Evolutionary conservation across 2,329 filamentous ascomycete species (phyloP).

Genomic region (Didymella keratinophila): DNA sequence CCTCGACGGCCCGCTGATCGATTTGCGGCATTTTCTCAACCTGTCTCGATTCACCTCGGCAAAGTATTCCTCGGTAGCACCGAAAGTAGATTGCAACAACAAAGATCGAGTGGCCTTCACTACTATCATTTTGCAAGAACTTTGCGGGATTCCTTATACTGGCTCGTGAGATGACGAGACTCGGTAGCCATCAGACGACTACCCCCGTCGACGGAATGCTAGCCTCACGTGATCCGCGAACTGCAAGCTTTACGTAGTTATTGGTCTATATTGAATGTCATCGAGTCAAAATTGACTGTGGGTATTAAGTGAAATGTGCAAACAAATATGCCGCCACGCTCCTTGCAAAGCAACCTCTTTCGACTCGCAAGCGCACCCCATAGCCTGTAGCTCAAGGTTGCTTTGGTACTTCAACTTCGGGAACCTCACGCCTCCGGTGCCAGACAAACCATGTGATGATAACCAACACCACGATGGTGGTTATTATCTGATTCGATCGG

Average conservation of each 20-base stretch:
- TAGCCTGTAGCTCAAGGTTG: background rate
- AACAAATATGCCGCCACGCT: background rate
- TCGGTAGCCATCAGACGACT: no score
- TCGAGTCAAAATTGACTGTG: conserved; percentile 1
- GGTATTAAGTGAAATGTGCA: conserved; percentile 7
- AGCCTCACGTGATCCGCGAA: no score
- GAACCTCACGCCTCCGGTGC: conserved; percentile 27
- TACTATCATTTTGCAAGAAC: no score
- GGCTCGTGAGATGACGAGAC: no score
- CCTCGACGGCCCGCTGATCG: no score
- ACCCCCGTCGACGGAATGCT: no score
- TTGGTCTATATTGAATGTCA: background rate
- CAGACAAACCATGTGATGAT: conserved; percentile 38
- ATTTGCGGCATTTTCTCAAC: no score
- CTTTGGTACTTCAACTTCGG: background rate
- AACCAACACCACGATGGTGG: conserved; percentile 35
- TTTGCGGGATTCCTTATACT: no score
- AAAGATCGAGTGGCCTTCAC: no score
- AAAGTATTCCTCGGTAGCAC: no score
- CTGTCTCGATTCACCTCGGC: no score
- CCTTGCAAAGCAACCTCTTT: background rate
- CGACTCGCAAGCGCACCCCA: background rate
- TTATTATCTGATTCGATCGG: conserved; percentile 25
- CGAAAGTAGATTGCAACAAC: no score
- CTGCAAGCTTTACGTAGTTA: background rate